Evolutionary conservation across 371 early-diverging fungal genomes (phyloP), one percentile per base, ranked within the genome.

Genomic region (Mucor sp.): DNA sequence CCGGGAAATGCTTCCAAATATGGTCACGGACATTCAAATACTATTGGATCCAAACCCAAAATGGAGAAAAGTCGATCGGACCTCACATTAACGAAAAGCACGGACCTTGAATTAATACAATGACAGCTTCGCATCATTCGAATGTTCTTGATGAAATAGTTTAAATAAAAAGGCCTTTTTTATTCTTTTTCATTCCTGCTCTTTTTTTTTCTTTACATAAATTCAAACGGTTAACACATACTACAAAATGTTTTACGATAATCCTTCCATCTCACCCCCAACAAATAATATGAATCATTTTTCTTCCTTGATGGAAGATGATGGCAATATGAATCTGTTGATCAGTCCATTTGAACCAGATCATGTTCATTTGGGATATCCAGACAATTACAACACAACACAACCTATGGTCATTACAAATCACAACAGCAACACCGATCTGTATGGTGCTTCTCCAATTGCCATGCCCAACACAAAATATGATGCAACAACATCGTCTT

Each of bases 281-380:
- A 6, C 50, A 50, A 25, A 50, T 14, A 23, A 25, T 14, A 50
- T 50, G 50, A 6, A 50, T 23, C 50, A 25, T 8, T 50, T 50
- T 4, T 50, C 50, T 23, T 50, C 50, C 23, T 25, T 50, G 14
- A 50, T 50, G 21, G 50, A 25, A 50, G 50, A 63, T 8, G 53
- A 63, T 21, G 27, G 37, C 25, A 23, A 62, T 11, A 68, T 68
- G 69, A 68, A 68, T 28, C 58, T 64, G 14, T 59, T 68, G 43
- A 59, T 41, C 43, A 68, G 69, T 25, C 60, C 69, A 23, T 68
- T 68, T 59, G 55, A 63, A 15, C 64, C 69, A 21, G 21, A 47
- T 58, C 58, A 35, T 56, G 48, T 35, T 58, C 28, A 47, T 8
- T 6, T 59, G 17, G 48, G 27, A n/a, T 39, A 27, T 19, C 23